These are phyloP conservation scores for Pyrenophora seminiperda DNA, from an alignment of 2,329 filamentous ascomycete genomes.

Conservation along the genomic window DNA sequence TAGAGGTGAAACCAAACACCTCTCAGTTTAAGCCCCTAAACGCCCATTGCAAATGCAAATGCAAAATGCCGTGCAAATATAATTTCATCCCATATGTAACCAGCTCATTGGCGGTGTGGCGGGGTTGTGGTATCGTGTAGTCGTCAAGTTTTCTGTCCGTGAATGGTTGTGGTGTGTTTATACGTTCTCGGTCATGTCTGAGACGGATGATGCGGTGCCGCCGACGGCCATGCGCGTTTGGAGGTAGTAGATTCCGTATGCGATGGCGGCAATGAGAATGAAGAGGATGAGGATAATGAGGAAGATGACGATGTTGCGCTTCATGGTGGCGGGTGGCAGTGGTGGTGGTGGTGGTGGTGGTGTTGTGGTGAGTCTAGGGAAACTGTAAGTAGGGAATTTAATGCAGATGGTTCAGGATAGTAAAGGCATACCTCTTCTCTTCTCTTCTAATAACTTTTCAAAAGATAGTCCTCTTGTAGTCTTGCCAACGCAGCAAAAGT, in stretches of 20 bases:
- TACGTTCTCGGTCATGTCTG: slow-evolving; percentile 37
- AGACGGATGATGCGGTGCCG: slow-evolving; percentile 37
- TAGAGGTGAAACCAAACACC: no score
- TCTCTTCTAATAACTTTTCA: no score
- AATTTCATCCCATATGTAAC: no score
- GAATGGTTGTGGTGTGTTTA: not conserved
- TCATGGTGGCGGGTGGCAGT: slow-evolving; percentile 45
- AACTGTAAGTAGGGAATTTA: no score
- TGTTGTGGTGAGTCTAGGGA: not conserved
- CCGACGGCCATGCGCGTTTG: slow-evolving; percentile 51
- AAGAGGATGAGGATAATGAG: slow-evolving; percentile 60
- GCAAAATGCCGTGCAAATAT: no score
- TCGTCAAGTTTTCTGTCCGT: not conserved
- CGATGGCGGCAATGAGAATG: slow-evolving; percentile 56
- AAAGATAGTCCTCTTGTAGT: no score
- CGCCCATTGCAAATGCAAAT: no score
- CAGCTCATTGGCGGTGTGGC: no score
- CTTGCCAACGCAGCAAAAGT: no score
- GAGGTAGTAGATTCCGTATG: slow-evolving; percentile 57
- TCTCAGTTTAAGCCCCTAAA: no score
- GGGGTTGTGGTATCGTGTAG: not conserved
- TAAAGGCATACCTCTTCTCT: no score
- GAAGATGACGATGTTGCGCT: slow-evolving; percentile 60
- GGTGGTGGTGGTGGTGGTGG: not conserved
- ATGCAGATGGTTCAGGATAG: no score